Base-by-base conservation (phyloP, 768 basidiomycete species). In the Phylloporus scabripes region DNA sequence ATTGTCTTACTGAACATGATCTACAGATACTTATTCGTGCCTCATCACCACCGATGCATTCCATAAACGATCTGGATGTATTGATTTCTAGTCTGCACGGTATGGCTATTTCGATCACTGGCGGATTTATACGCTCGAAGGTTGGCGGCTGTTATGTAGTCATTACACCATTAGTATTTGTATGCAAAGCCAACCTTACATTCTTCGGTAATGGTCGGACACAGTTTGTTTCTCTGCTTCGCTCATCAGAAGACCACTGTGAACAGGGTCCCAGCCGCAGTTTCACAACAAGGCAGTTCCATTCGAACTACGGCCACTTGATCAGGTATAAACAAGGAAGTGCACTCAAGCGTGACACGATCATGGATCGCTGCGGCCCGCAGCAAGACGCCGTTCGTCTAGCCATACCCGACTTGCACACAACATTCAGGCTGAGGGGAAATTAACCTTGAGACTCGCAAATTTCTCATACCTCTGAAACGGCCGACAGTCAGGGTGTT, bases 331-430 rank as follows among this genome's bases (percentile, higher is more conserved):
- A 34, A 53, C 51, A 1, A 67, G 42, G 4, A 5, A 5, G 90
- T 88, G 58, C 89, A 92, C 28, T 70, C 49, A 0, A 88, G 90
- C 1, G 74, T 66, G 41, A 73, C 76, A n/a, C n/a, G n/a, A 0
- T 87, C 88, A 58, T 83, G 89, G 39, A 77, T 79, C 17, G 87
- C 82, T 17, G 86, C 71, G 83, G n/a, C n/a, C n/a, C 85, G 91
- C 34, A 92, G 76, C 46, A 81, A 61, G 8, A 83, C 87, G 17
- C 89, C 89, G 58, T 92, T 92, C 36, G 88, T 91, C 90, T 91
- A 93, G 15, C 90, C 88, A 92, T n/a, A n/a, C n/a, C n/a, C n/a
- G 12, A 78, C 81, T 68, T 92, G 88, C 4, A 93, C 92, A 2
- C 7, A 7, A 7, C n/a, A n/a, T n/a, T n/a, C 24, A 7, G 24